Evolutionary conservation across 108 stramenopile species (phyloP).

Genomic region (Skeletonema tropicum): DNA sequence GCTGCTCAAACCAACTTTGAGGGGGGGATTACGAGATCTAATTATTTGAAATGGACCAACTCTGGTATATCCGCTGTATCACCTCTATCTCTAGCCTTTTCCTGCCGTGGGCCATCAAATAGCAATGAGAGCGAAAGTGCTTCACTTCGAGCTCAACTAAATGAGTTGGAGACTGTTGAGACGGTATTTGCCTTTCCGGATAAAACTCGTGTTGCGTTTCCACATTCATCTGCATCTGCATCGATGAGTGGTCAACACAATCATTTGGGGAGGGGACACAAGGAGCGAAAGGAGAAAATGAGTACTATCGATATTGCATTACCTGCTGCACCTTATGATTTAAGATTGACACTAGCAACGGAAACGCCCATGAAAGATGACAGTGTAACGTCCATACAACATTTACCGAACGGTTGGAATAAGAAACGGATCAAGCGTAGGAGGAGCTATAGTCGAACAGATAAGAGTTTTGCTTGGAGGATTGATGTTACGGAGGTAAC

Average conservation of each 20-base stretch:
- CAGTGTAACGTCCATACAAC: slow-evolving; percentile 8
- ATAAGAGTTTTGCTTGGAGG: slow-evolving; percentile 85
- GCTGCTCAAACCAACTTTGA: slow-evolving; percentile 51
- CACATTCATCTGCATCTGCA: slow-evolving; percentile 33
- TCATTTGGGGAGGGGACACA: slow-evolving; percentile 48
- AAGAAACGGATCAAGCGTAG: slow-evolving; percentile 76
- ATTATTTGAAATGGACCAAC: slow-evolving; percentile 77
- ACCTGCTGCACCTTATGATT: slow-evolving; percentile 82
- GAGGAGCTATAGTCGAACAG: slow-evolving; percentile 72
- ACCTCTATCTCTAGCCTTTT: slow-evolving; percentile 69
- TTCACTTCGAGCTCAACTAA: slow-evolving; percentile 58
- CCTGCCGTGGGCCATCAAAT: slow-evolving; percentile 36
- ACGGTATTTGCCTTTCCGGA: slow-evolving; percentile 75
- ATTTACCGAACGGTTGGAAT: slow-evolving; percentile 58
- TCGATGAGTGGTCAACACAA: slow-evolving; percentile 6
- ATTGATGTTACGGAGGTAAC: slow-evolving; percentile 89
- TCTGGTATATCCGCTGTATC: slow-evolving; percentile 62
- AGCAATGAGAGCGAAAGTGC: slow-evolving; percentile 41
- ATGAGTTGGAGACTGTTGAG: slow-evolving; percentile 69
- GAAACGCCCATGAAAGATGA: slow-evolving; percentile 66
- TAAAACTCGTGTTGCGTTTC: slow-evolving; percentile 65
- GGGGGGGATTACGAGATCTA: slow-evolving; percentile 71
- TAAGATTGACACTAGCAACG: slow-evolving; percentile 66
- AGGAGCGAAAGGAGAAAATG: slow-evolving; percentile 82
- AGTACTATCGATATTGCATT: slow-evolving; percentile 66